Evolutionary conservation across 352 stramenopile genomes (phyloP).

Genomic region (Phytophthora ramorum): DNA sequence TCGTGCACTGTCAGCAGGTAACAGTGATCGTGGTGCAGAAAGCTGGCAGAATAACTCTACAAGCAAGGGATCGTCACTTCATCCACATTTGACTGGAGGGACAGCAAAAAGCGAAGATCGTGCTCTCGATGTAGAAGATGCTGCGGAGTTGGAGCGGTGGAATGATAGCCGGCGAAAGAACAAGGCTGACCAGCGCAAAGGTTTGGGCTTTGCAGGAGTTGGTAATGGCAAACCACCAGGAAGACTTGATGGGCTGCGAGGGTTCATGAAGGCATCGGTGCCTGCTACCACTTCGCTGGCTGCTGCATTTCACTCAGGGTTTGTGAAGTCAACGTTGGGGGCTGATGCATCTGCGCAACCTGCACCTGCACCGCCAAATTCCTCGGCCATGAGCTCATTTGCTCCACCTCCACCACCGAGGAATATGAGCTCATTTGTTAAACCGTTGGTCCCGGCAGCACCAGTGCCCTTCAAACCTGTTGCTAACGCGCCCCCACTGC

Average conservation of each 20-base stretch:
- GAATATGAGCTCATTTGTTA: background rate
- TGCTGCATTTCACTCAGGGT: slow-evolving; percentile 38
- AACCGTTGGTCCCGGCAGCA: background rate
- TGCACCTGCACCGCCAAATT: slow-evolving; percentile 4
- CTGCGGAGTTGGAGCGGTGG: slow-evolving; percentile 66
- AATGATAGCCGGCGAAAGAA: slow-evolving; percentile 57
- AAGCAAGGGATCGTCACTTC: background rate
- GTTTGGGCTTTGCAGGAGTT: slow-evolving; percentile 61
- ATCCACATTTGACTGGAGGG: background rate
- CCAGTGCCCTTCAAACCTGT: background rate
- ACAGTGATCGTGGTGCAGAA: background rate
- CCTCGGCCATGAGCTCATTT: background rate
- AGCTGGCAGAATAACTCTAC: background rate
- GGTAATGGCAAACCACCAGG: slow-evolving; percentile 13
- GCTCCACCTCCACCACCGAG: slow-evolving; percentile 1
- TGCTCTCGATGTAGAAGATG: slow-evolving; percentile 51
- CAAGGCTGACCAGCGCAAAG: slow-evolving; percentile 74
- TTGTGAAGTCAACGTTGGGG: slow-evolving; percentile 48
- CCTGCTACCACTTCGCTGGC: slow-evolving; percentile 12
- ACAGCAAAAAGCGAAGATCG: background rate
- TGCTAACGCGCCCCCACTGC: slow-evolving; percentile 1
- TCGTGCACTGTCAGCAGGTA: background rate
- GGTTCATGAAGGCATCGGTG: slow-evolving; percentile 40
- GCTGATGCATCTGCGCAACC: slow-evolving; percentile 8
- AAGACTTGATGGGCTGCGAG: slow-evolving; percentile 18